Conservation (phyloP, 768 basidiomycete species). For the Clitopilus passeckerianus region DNA sequence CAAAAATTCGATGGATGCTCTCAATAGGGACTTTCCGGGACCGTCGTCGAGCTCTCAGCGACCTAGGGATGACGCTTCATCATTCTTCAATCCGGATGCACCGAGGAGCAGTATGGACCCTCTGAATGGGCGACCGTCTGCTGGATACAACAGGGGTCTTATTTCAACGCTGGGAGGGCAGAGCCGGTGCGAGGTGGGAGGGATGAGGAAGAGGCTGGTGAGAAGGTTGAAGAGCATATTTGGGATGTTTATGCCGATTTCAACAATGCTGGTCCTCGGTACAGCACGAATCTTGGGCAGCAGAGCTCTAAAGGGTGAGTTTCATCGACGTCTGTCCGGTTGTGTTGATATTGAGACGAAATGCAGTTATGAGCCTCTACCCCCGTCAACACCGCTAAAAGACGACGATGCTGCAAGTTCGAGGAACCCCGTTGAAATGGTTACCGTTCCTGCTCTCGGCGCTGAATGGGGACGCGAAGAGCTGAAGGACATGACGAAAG, state of each 20-base stretch:
- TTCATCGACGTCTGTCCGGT: background rate
- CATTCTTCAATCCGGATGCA: slow-evolving; percentile 54
- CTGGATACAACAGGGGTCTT: slow-evolving; percentile 75
- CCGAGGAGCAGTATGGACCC: slow-evolving; percentile 47
- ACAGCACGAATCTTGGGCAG: slow-evolving; percentile 57
- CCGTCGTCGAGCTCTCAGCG: slow-evolving; percentile 27
- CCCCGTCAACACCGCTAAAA: slow-evolving; percentile 31
- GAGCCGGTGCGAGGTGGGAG: slow-evolving; percentile 77
- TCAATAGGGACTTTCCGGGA: slow-evolving; percentile 48
- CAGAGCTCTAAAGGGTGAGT: slow-evolving; percentile 40
- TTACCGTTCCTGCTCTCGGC: slow-evolving; percentile 89
- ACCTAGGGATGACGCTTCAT: slow-evolving; percentile 62
- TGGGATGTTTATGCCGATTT: slow-evolving; percentile 91
- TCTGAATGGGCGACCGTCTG: slow-evolving; percentile 37
- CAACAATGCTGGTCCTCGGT: slow-evolving; percentile 79
- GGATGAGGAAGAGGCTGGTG: slow-evolving; percentile 58
- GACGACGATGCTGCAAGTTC: slow-evolving; percentile 27
- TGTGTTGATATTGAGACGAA: background rate
- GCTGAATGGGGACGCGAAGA: slow-evolving; percentile 86
- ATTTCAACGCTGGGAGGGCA: slow-evolving; percentile 61
- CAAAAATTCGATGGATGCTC: slow-evolving; percentile 55
- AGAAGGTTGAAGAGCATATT: slow-evolving; percentile 31
- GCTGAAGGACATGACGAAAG: slow-evolving; percentile 70
- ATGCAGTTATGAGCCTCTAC: slow-evolving; percentile 41
- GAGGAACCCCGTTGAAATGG: slow-evolving; percentile 68